These are phyloP conservation scores for Agaricus blazei DNA, from an alignment of 768 basidiomycete genomes.

Conservation along the genomic window DNA sequence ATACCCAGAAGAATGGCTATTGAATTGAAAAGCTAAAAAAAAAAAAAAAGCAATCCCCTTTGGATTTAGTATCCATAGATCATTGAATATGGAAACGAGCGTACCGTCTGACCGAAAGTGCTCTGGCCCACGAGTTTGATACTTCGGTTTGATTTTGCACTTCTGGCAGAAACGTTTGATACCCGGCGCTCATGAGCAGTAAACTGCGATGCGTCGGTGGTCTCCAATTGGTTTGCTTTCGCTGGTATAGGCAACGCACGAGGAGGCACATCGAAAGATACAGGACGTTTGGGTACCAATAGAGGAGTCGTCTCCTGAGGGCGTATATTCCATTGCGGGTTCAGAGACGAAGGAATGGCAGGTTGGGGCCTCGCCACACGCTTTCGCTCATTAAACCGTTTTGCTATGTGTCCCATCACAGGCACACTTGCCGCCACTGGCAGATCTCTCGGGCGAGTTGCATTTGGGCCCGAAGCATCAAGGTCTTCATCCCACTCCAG, in stretches of 20 bases:
- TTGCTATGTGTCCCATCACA: neutral
- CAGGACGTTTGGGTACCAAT: constrained; percentile 28
- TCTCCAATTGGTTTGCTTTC: constrained; percentile 6
- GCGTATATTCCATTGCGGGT: neutral
- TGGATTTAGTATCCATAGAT: neutral
- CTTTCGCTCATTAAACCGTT: neutral
- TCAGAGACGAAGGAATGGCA: neutral
- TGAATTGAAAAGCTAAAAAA: constrained; percentile 75
- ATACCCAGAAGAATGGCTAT: constrained; percentile 84
- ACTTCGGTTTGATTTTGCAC: constrained; percentile 15
- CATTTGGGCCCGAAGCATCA: constrained; percentile 9
- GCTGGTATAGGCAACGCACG: neutral
- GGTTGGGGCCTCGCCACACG: neutral
- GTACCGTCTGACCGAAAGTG: constrained; percentile 69
- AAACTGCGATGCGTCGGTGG: constrained; percentile 16
- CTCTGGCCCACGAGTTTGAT: constrained; percentile 46
- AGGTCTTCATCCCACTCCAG: constrained; percentile 29
- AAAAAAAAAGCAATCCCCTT: neutral
- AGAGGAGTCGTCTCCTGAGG: constrained; percentile 32
- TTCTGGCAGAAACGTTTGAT: constrained; percentile 17
- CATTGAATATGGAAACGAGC: constrained; percentile 14
- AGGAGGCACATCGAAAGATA: constrained; percentile 15
- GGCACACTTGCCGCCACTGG: neutral
- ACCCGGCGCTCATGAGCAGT: constrained; percentile 28
- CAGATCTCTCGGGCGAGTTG: neutral